Percentiles rank a stretch among this genome's conserved stretches.
phyloP scores from a whole-genome alignment of 164 flowering plant species.

The Dillenia suffruticosa region DNA sequence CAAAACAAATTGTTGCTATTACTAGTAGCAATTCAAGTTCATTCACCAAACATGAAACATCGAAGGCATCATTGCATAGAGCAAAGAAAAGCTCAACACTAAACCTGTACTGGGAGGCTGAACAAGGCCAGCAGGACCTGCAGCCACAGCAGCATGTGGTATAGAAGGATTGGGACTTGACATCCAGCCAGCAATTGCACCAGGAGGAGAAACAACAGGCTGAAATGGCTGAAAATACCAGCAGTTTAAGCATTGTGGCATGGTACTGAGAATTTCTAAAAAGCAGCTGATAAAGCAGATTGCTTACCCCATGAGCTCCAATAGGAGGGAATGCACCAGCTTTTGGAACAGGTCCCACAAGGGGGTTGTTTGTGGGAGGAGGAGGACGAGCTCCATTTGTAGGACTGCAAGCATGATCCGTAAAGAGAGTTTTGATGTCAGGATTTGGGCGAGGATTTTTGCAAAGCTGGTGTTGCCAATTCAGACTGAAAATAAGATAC shows the following conservation, averaged over 20 bases:
- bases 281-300: neutral
- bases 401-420: slow-evolving; percentile 54
- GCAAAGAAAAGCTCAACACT: slow-evolving; percentile 2
- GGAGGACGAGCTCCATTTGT: slow-evolving; percentile 53
- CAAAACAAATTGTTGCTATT: neutral
- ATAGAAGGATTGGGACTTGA: slow-evolving; percentile 40
- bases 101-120: slow-evolving; percentile 51
- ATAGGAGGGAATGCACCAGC: slow-evolving; percentile 58
- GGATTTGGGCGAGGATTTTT: slow-evolving; percentile 69
- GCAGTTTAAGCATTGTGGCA: neutral
- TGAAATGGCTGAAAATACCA: slow-evolving; percentile 59
- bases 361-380: slow-evolving; percentile 42
- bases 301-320: slow-evolving; percentile 59
- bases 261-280: neutral
- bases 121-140: slow-evolving; percentile 48
- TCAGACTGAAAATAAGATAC: slow-evolving; percentile 42
- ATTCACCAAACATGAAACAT: slow-evolving; percentile 1
- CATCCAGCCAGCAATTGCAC: slow-evolving; percentile 74
- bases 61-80: neutral
- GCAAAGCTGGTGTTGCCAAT: slow-evolving; percentile 86
- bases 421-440: slow-evolving; percentile 65
- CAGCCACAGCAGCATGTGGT: slow-evolving; percentile 54
- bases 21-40: neutral
- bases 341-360: slow-evolving; percentile 53
- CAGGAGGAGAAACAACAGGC: slow-evolving; percentile 52